phyloP scores from a whole-genome alignment of 495 filamentous ascomycete genomes.

The Neurospora sp. region DNA sequence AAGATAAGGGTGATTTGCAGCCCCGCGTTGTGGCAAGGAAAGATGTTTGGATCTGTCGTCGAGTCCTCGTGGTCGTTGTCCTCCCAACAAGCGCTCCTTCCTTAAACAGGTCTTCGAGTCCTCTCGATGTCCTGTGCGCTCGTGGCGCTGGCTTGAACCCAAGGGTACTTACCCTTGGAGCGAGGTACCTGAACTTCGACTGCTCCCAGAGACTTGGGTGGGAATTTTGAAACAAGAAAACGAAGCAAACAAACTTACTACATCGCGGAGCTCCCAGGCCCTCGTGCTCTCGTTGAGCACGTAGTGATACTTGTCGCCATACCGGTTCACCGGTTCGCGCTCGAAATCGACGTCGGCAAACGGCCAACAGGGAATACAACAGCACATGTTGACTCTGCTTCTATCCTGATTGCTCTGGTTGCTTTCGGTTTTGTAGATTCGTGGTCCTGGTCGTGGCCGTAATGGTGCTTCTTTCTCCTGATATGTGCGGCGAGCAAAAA shows the following conservation, averaged over 20 bases:
- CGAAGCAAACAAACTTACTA: slow-evolving; percentile 7
- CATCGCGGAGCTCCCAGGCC: slow-evolving; percentile 17
- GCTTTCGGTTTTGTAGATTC: not conserved
- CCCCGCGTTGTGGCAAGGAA: not conserved
- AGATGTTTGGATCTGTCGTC: not conserved
- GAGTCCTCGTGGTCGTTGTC: not conserved
- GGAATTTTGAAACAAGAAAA: not conserved
- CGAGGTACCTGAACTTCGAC: not conserved
- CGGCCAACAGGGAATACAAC: slow-evolving; percentile 33
- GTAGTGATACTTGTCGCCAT: slow-evolving; percentile 15
- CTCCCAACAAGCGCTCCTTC: not conserved
- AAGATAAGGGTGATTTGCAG: not conserved
- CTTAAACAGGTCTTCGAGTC: not conserved
- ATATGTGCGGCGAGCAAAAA: not conserved
- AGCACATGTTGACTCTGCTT: not conserved
- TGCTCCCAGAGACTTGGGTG: not conserved
- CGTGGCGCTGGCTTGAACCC: not conserved
- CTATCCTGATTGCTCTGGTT: not conserved
- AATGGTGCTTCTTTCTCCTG: not conserved
- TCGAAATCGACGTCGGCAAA: slow-evolving; percentile 34
- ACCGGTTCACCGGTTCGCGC: slow-evolving; percentile 7
- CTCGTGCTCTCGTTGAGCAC: slow-evolving; percentile 22
- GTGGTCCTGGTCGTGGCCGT: not conserved
- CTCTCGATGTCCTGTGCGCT: not conserved
- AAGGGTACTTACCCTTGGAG: not conserved